Base-by-base conservation (phyloP, 805 yeast genomes). In the Barnettozyma populi region DNA sequence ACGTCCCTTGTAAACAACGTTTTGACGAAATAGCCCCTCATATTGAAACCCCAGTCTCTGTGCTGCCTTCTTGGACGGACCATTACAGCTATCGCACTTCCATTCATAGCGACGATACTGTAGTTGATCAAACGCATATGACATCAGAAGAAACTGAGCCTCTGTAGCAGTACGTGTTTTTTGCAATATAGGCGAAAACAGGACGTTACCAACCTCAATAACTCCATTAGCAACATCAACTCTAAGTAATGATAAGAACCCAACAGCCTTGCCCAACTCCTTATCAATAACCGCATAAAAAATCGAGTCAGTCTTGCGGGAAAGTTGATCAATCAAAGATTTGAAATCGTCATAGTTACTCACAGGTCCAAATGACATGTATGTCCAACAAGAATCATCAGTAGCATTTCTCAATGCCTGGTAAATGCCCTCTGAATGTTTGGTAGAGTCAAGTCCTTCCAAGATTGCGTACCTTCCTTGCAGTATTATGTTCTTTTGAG, bases 71-170 rank as follows among this genome's bases (percentile, higher is more conserved):
- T 16, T 41, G 3, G 49, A 46, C 4, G 49, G 49, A 2, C 14
- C 23, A 23, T 46, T 46, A 10, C 36, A 25, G 21, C 24, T 31
- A 37, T 46, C 49, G 35, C 45, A 41, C 24, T 46, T 46, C 49
- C 49, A 46, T 46, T 46, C 49, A 25, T 46, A 46, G 18, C 49
- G 39, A 27, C 45, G 36, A 32, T 36, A 46, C 5, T 35, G 36
- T 32, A 46, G 19, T 7, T 31, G 32, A 19, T 42, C 49, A 18
- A 46, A 37, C 14, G 13, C 38, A 23, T 46, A 41, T 9, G 34
- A 29, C 49, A 46, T 41, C 5, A 42, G n/a, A 14, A 46, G 31
- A 18, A n/a, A 46, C 34, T 46, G 49, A 7, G 43, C 23, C 20
- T 46, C 49, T 11, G 49, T 36, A 7, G 49, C 36, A 4, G 16